Evolutionary conservation across 2,329 filamentous ascomycete species (phyloP), one percentile per base, ranked within the genome.

Genomic region (Verticillium klebahnii): DNA sequence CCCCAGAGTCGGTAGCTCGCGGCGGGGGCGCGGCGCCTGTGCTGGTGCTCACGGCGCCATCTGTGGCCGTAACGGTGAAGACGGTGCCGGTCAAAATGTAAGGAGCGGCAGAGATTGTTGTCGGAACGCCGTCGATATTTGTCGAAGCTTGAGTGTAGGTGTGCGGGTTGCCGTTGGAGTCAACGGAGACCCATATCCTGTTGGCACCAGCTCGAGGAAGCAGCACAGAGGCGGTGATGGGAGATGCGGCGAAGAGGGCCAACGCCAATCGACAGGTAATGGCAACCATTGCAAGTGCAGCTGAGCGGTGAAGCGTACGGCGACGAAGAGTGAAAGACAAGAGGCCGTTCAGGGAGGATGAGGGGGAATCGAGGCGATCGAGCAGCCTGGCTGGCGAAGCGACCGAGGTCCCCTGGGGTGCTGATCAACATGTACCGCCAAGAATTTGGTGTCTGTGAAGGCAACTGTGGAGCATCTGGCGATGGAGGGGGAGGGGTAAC

Each of bases 1-100:
- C 65, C 9, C 60, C 57, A 4, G 59, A 63, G 3, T 67, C 68
- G 0, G 69, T 68, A 5, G 73, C 73, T 2, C 69, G 70, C 1
- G 72, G 72, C 3, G 72, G 70, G 4, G 72, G 73, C 2, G 72
- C 65, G n/a, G 67, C 61, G 25, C 71, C 72, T 14, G 73, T 74
- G 59, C 66, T 71, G 7, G 72, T 74, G 11, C 67, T 68, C 6
- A 67, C 58, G 3, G 29, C 31, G 23, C 68, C 67, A 50, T 55
- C 56, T 23, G 70, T 67, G 3, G 60, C 63, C 17, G 68, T 68
- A 58, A 75, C 52, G 25, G 70, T 71, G 61, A 70, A 74, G 3
- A 72, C 69, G 2, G 70, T 71, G 12, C 67, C 65, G 15, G 69
- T 69, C 7, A 76, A 67, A 31, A 62, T 61, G 50, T 64, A 65